These are phyloP conservation scores for Tripterygium wilfordii DNA, from an alignment of 177 flowering plant genomes.

Conservation along the genomic window DNA sequence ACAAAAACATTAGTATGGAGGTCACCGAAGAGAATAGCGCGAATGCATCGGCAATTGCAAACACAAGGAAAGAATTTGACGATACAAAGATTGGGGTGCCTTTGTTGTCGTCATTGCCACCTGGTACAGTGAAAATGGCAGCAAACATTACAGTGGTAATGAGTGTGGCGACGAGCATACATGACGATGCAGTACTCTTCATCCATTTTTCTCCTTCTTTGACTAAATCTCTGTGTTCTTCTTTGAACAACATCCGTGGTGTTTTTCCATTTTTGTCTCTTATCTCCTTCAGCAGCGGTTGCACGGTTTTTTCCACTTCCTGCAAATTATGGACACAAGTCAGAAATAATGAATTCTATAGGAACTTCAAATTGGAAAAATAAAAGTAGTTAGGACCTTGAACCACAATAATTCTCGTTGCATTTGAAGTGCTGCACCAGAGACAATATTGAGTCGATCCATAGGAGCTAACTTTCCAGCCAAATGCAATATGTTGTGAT, in stretches of 20 bases:
- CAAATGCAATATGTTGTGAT: slow-evolving; percentile 12
- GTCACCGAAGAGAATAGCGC: slow-evolving; percentile 15
- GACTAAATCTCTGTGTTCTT: slow-evolving; percentile 11
- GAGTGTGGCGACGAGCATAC: slow-evolving; percentile 16
- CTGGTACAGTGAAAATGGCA: slow-evolving; percentile 21
- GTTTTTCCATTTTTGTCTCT: slow-evolving; percentile 8
- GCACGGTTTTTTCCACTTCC: slow-evolving; percentile 19
- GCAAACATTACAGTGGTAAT: slow-evolving; percentile 20
- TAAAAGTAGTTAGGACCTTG: slow-evolving; percentile 12
- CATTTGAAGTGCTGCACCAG: slow-evolving; percentile 27
- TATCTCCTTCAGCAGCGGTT: background rate
- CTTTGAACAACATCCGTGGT: slow-evolving; percentile 13
- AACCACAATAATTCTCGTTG: slow-evolving; percentile 28
- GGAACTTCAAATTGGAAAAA: too few relatives aligned
- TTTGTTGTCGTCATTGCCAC: slow-evolving; percentile 8
- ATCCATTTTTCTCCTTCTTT: slow-evolving; percentile 21
- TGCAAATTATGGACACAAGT: background rate
- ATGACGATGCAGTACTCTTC: slow-evolving; percentile 18
- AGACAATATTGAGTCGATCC: slow-evolving; percentile 3
- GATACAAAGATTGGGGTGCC: background rate
- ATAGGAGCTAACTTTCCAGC: slow-evolving; percentile 18
- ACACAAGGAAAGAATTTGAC: slow-evolving; percentile 4
- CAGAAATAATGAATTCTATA: background rate
- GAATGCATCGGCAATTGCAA: slow-evolving; percentile 11
- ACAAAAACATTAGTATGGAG: slow-evolving; percentile 23